Evolutionary conservation across 2,329 filamentous ascomycete species (phyloP).

Genomic region (Thyridium curvatum): DNA sequence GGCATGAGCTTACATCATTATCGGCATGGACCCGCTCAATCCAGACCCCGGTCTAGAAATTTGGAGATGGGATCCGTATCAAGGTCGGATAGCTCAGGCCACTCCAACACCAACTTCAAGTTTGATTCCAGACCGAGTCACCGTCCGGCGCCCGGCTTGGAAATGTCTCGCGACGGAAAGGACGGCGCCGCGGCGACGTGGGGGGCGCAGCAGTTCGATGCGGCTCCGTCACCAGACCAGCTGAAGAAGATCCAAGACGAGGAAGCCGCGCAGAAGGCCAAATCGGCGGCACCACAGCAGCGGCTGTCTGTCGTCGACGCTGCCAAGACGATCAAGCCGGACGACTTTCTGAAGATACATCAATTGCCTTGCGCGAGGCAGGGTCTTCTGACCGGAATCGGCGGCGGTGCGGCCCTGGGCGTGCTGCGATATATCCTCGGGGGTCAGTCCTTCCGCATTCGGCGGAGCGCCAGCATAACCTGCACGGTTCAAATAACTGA

Average conservation of each 20-base stretch:
- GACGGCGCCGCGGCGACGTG: slow-evolving; percentile 10
- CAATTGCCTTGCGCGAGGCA: slow-evolving; percentile 80
- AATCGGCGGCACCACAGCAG: slow-evolving; percentile 17
- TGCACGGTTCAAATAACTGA: too few species aligned
- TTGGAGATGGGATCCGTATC: too few species aligned
- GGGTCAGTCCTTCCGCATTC: too few species aligned
- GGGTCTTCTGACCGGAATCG: slow-evolving; percentile 77
- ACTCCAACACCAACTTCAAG: too few species aligned
- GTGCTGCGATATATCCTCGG: slow-evolving; percentile 67
- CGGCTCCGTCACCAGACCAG: slow-evolving; percentile 17
- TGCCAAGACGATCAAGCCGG: slow-evolving; percentile 57
- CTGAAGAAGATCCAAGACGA: slow-evolving; percentile 30
- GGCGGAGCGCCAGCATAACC: too few species aligned
- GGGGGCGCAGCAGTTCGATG: slow-evolving; percentile 12
- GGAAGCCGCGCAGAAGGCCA: slow-evolving; percentile 14
- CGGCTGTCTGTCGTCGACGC: slow-evolving; percentile 48
- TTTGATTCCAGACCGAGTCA: too few species aligned
- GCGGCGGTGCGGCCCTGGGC: slow-evolving; percentile 68
- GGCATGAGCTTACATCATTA: too few species aligned
- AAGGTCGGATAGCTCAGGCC: too few species aligned
- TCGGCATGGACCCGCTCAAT: too few species aligned
- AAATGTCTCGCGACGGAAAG: background rate
- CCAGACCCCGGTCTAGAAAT: too few species aligned
- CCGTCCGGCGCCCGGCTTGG: too few species aligned
- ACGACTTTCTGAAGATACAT: slow-evolving; percentile 68